These are phyloP conservation scores for Linnemannia hyalina DNA, from an alignment of 192 early-diverging fungal genomes.

Conservation along the genomic window DNA sequence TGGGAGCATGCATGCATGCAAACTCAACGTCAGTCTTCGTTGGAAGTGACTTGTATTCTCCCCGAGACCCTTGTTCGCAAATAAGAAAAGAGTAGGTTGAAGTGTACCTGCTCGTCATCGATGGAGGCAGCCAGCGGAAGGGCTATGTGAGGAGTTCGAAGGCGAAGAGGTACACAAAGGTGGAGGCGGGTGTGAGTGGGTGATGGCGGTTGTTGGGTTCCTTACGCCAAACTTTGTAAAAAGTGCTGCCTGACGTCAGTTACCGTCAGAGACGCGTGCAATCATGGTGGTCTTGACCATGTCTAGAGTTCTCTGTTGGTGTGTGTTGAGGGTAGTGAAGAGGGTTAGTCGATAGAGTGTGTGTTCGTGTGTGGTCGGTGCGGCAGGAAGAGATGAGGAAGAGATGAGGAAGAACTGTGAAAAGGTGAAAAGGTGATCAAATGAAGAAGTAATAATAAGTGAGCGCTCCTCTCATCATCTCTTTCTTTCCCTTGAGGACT, in stretches of 20 bases:
- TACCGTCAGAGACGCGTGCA: conserved; percentile 90
- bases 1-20: background rate
- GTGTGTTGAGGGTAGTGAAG: background rate
- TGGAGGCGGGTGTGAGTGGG: background rate
- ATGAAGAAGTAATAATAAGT: background rate
- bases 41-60: background rate
- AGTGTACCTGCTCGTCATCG: conserved; percentile 90
- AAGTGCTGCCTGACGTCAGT: background rate
- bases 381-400: background rate
- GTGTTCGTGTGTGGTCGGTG: background rate
- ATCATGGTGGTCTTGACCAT: conserved; percentile 98
- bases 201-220: background rate
- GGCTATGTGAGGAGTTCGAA: conserved; percentile 41
- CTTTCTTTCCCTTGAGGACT: background rate
- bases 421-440: background rate
- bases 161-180: background rate
- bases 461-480: conserved; percentile 1
- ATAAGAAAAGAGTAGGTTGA: background rate
- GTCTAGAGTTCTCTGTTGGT: conserved; percentile 1
- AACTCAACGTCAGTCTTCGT: background rate
- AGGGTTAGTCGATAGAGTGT: background rate
- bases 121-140: conserved; percentile 95
- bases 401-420: background rate
- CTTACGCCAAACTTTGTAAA: background rate
- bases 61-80: background rate